Percentiles rank a stretch among this genome's conserved stretches.
phyloP scores from a whole-genome alignment of 768 basidiomycete genomes.

The Auricularia sp. region DNA sequence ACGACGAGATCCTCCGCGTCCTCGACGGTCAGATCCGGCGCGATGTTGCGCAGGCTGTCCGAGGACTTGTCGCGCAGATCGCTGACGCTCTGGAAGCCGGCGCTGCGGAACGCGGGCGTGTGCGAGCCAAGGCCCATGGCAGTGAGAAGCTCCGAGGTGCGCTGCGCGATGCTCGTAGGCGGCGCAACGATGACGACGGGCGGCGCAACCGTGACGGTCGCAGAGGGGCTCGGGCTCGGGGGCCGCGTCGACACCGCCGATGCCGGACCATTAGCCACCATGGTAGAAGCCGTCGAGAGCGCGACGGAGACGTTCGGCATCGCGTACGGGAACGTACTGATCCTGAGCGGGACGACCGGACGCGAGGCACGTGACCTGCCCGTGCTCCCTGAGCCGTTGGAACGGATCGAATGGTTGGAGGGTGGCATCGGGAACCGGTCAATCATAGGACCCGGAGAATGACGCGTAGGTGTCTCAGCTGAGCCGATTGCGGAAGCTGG shows the following conservation, averaged over 20 bases:
- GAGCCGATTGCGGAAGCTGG: background rate
- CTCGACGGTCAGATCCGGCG: background rate
- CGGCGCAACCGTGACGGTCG: background rate
- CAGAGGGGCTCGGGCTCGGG: background rate
- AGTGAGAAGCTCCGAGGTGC: background rate
- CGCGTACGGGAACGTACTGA: conserved; percentile 2
- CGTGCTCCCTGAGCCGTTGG: background rate
- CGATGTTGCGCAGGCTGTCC: background rate
- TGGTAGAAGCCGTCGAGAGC: background rate
- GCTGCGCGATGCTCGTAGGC: background rate
- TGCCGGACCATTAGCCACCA: background rate
- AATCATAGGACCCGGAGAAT: background rate
- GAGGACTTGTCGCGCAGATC: background rate
- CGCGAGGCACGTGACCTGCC: background rate
- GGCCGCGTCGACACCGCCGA: background rate
- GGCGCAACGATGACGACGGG: background rate
- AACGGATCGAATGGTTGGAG: background rate
- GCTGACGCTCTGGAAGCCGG: background rate
- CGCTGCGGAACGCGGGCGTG: background rate
- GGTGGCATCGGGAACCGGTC: background rate
- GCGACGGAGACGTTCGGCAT: background rate
- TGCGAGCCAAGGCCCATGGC: background rate
- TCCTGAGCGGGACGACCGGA: background rate
- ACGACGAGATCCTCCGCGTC: background rate
- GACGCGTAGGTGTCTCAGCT: background rate